These are phyloP conservation scores for Cucurbita maxima DNA, from an alignment of 306 rosid species.

Conservation along the genomic window DNA sequence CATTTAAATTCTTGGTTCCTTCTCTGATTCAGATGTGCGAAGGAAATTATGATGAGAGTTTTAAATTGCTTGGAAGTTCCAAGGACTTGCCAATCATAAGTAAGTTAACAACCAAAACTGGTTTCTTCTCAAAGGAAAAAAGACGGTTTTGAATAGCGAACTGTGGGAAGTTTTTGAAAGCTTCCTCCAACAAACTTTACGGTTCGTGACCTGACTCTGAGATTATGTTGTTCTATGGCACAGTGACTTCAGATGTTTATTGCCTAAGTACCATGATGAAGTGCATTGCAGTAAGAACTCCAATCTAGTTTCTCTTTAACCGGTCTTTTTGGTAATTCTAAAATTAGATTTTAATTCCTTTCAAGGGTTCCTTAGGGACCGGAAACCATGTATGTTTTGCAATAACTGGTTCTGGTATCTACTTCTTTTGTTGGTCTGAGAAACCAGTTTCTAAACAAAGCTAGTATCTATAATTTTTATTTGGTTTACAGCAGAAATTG, in stretches of 20 bases:
- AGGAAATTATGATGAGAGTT: slow-evolving; percentile 34
- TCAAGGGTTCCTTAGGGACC: not conserved
- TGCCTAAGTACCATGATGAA: slow-evolving; percentile 86
- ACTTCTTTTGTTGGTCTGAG: not conserved
- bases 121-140: not conserved
- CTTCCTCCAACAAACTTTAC: not conserved
- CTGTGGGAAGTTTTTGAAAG: not conserved
- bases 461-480: not conserved
- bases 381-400: not conserved
- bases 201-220: slow-evolving; percentile 9
- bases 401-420: not conserved
- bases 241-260: slow-evolving; percentile 69
- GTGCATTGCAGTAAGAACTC: slow-evolving; percentile 77
- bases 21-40: slow-evolving; percentile 40
- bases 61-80: slow-evolving; percentile 65
- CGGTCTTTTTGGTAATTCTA: not conserved
- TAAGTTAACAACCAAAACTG: slow-evolving; percentile 28
- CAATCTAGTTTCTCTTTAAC: not conserved
- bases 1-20: not conserved
- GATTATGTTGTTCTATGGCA: slow-evolving; percentile 9
- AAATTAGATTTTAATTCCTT: not conserved
- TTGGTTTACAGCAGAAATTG: not conserved
- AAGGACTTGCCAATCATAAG: slow-evolving; percentile 94
- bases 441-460: not conserved
- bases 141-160: not conserved